phyloP scores from a whole-genome alignment of 176 grass and related monocot species.

The Carex cristatella region DNA sequence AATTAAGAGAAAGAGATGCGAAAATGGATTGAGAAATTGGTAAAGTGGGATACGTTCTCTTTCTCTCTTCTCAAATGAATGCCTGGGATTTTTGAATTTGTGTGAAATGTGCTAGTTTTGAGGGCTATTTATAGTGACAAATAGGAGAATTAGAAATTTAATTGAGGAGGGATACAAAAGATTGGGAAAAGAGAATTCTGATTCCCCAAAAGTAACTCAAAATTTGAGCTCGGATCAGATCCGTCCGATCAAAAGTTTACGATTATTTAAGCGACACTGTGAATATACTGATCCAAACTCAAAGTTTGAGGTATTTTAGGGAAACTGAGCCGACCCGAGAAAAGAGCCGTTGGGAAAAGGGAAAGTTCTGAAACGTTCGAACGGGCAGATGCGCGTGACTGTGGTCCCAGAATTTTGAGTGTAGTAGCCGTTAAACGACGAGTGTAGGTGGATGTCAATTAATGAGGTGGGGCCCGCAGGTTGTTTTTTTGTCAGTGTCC shows the following conservation, averaged over 20 bases:
- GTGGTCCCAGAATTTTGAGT: constrained; percentile 18
- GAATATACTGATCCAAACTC: no score
- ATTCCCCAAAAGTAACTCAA: no score
- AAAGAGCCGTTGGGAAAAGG: constrained; percentile 48
- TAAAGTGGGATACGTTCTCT: background rate
- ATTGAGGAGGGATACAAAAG: background rate
- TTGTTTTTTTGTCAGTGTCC: background rate
- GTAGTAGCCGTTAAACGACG: constrained; percentile 70
- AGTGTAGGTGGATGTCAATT: background rate
- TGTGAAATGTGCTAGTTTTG: background rate
- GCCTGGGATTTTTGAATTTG: background rate
- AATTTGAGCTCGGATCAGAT: no score
- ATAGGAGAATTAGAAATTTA: constrained; percentile 8
- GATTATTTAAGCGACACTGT: no score
- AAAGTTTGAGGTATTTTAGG: no score
- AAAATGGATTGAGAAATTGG: background rate
- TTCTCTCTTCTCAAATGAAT: constrained; percentile 24
- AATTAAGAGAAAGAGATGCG: constrained; percentile 7
- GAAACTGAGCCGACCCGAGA: background rate
- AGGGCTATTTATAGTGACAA: constrained; percentile 33
- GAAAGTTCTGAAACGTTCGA: constrained; percentile 49
- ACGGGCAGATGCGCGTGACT: constrained; percentile 19
- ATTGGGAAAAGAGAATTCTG: constrained; percentile 17
- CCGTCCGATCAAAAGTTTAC: no score
- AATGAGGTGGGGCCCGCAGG: background rate